Base-by-base conservation (phyloP, 192 early-diverging fungal genomes). In the Podila minutissima region DNA sequence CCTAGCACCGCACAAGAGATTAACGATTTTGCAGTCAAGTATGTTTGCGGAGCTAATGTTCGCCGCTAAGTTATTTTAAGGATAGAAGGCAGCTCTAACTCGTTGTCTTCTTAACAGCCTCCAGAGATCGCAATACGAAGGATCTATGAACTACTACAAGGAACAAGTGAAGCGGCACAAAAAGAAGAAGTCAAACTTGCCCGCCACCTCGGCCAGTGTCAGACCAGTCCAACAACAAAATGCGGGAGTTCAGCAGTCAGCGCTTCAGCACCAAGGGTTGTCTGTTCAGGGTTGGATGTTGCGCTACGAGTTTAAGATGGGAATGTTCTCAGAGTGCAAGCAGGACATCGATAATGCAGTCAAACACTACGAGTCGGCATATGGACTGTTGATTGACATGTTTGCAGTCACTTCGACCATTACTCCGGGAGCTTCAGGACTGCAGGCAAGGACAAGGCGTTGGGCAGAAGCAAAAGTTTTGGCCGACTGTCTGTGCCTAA, bases 231-330 rank as follows among this genome's bases (percentile, higher is more conserved):
- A 38, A 22, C 83, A 48, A 69, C 74, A 24, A 66, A 61, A n/a
- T 28, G 68, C 15, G 1, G 83, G 67, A 28, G 66, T 63, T 8
- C 71, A 66, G 29, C 66, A 72, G 33, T 13, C 17, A 31, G 67
- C 64, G 24, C 64, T 64, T 19, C 73, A 74, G 32, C 71, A 78
- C 37, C 85, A 82, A 31, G 74, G 84, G 5, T 75, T 90, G 26
- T 75, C 83, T 71, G 69, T 85, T 6, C 86, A 83, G 33, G 95
- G 94, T 8, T 96, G 95, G 95, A 82, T 88, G 62, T 67, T 92
- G 2, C 87, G 95, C 17, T 96, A 97, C 71, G 94, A 97, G 62
- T 94, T 86, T 62, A 97, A 97, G 67, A 78, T 88, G 72, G 90
- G 86, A 13, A 83, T 87, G 51, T 91, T 90, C 59, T 83, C 85